Base-by-base conservation (phyloP, 2,329 filamentous ascomycete species). In the Calycina herbarum region DNA sequence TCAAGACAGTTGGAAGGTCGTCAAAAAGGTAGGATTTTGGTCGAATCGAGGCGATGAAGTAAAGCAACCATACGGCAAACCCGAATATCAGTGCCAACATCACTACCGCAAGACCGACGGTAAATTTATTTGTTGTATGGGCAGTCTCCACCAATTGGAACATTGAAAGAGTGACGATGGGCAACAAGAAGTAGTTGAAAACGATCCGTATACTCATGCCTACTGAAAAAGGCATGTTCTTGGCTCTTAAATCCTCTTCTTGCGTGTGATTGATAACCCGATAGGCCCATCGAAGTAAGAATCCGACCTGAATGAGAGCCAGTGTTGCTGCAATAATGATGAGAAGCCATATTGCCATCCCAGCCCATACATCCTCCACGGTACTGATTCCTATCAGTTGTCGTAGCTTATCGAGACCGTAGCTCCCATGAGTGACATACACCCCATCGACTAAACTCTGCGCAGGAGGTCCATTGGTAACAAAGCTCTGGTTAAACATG, bases 401-500 rank as follows among this genome's bases (percentile, higher is more conserved):
- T 54, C 90, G 89, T 72, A 95, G 83, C 59, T 85, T 83, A 68
- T 95, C 89, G 59, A 99, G 81, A 33, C 95, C 95, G 73, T 94
- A 94, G 2, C 83, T 87, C 38, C 87, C 89, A 73, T 93, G 89
- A 57, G 89, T 89, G 62, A 87, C 83, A 77, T 98, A 98, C n/a
- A 99, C 85, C 45, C 94, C 94, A 77, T 98, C 94, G 10, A 88
- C 80, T 15, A 96, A 77, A 68, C 86, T 89, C 68, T 88, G 82
- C 68, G 85, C 89, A 6, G 89, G 86, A 35, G 85, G 80, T 13
- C 85, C 86, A 42, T 89, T 81, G 73, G 87, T 90, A 66, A 96
- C 89, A 72, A 97, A 91, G 78, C 90, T 97, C 70, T 95, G 82
- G 76, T 97, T 97, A 82, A 98, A 98, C 83, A 98, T 90, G 66